Evolutionary conservation across 1,284 basidiomycete species (phyloP), one percentile per base, ranked within the genome.

Genomic region (Ceratobasidium sp.): DNA sequence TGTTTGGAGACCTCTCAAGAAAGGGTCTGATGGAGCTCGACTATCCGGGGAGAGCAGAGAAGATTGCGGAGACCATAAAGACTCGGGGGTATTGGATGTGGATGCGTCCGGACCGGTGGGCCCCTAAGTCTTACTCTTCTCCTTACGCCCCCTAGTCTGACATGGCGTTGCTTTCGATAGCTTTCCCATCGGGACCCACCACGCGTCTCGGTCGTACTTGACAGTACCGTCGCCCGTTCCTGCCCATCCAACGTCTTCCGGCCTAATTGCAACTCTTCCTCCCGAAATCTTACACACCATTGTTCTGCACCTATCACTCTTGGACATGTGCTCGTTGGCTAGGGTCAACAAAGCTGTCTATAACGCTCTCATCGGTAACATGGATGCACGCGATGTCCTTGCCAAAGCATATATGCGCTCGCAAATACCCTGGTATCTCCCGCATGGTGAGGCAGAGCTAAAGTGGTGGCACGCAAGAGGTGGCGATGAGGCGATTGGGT

Each of bases 21-120:
- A 7, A 64, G 23, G 33, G 33, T 33, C 33, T 33, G 33, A 33
- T 52, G 12, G 17, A 20, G 40, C 61, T 65, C 28, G n/a, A 65
- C 2, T n/a, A 59, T 6, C n/a, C 40, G 17, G 62, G 64, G 17
- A 46, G 20, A 42, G 26, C 74, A 20, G 64, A 76, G 13, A 64
- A 67, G 1, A 57, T 76, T n/a, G 74, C 52, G 38, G 64, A 76
- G 7, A 44, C 67, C 26, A n/a, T 67, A 42, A 50, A 64, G 20
- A 33, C 52, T 44, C 28, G 42, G n/a, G 62, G 64, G 13, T 57
- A 44, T 40, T 76, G 62, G 62, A 76, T 76, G 64, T 76, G 62
- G 74, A 76, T 76, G 74, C 62, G 74, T 17, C 74, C 64, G 3
- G 74, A 76, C 23, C 62, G 74, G 74, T 67, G 26, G 52, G 74